Percentiles rank a stretch among this genome's conserved stretches.
phyloP scores from a whole-genome alignment of 495 filamentous ascomycete genomes.

The Pseudevernia furfuracea region DNA sequence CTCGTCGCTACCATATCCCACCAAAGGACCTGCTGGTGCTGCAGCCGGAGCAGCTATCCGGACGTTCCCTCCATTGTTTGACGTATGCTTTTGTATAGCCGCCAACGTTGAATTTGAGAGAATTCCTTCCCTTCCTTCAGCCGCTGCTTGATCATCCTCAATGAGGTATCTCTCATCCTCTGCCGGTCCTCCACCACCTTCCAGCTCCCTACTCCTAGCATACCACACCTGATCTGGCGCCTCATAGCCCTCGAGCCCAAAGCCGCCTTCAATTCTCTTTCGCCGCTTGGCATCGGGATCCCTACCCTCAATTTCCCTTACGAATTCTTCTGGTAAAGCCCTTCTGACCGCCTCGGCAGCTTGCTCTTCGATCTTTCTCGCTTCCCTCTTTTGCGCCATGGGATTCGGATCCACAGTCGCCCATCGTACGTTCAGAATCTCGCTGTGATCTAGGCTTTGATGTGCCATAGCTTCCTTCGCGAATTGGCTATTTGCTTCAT shows the following conservation, averaged over 20 bases:
- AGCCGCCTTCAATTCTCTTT: constrained; percentile 81
- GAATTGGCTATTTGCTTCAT: constrained; percentile 81
- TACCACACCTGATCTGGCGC: constrained; percentile 93
- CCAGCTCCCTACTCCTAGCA: constrained; percentile 50
- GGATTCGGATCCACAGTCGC: constrained; percentile 96
- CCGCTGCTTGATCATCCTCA: constrained; percentile 30
- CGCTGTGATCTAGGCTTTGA: constrained; percentile 76
- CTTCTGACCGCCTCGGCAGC: constrained; percentile 91
- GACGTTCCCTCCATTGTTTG: constrained; percentile 28
- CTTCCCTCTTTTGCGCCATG: constrained; percentile 87
- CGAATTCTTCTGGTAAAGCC: constrained; percentile 84
- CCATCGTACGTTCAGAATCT: constrained; percentile 95
- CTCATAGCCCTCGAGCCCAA: constrained; percentile 86
- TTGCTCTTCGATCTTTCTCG: constrained; percentile 84
- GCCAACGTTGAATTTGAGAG: constrained; percentile 74
- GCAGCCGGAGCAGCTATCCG: constrained; percentile 41
- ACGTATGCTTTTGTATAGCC: constrained; percentile 49
- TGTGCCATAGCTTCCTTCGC: constrained; percentile 88
- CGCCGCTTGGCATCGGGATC: constrained; percentile 79
- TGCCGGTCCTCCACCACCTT: constrained; percentile 40
- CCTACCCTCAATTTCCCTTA: constrained; percentile 88
- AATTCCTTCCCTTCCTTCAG: constrained; percentile 50
- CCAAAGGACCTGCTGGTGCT: constrained; percentile 58
- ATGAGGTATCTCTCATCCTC: constrained; percentile 36
- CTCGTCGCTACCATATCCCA: constrained; percentile 87